Conservation (phyloP, 2,329 filamentous ascomycete species). For the Hansfordia pulvinata region DNA sequence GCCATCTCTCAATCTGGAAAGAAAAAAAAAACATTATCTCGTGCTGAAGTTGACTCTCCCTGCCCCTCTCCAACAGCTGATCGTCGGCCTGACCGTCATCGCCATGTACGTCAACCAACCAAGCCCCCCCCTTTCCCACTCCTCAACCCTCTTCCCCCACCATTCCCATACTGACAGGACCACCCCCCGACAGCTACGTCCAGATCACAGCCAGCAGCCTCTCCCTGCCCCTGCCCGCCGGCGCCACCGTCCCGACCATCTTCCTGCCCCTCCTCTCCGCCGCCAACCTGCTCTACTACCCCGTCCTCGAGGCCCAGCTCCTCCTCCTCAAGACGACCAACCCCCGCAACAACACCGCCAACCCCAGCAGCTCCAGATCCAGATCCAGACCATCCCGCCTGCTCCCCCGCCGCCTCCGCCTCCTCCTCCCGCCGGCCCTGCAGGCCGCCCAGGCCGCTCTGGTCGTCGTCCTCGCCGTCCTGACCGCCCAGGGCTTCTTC, state of each 20-base stretch:
- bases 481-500: slow-evolving; percentile 21
- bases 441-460: slow-evolving; percentile 28
- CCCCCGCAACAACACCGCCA: neutral
- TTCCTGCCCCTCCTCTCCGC: slow-evolving; percentile 14
- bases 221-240: slow-evolving; percentile 15
- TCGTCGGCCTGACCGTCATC: slow-evolving; percentile 1
- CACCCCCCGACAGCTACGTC: slow-evolving; percentile 10
- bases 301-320: slow-evolving; percentile 1
- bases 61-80: too few relatives aligned
- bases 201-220: slow-evolving; percentile 14
- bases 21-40: too few relatives aligned
- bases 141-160: too few relatives aligned
- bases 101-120: slow-evolving; percentile 1
- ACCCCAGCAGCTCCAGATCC: neutral
- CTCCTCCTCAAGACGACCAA: slow-evolving; percentile 4
- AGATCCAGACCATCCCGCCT: too few relatives aligned
- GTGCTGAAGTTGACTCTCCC: too few relatives aligned
- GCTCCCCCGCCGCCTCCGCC: slow-evolving; percentile 6
- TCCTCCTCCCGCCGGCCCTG: slow-evolving; percentile 18
- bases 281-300: slow-evolving; percentile 6
- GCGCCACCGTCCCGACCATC: slow-evolving; percentile 13
- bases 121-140: neutral
- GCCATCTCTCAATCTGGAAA: too few relatives aligned
- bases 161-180: neutral
- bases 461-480: slow-evolving; percentile 28